A percentile compares a stretch with the other conserved stretches of the same genome.
Conservation (phyloP, 108 stramenopile genomes). For the Nitzschia palea region DNA sequence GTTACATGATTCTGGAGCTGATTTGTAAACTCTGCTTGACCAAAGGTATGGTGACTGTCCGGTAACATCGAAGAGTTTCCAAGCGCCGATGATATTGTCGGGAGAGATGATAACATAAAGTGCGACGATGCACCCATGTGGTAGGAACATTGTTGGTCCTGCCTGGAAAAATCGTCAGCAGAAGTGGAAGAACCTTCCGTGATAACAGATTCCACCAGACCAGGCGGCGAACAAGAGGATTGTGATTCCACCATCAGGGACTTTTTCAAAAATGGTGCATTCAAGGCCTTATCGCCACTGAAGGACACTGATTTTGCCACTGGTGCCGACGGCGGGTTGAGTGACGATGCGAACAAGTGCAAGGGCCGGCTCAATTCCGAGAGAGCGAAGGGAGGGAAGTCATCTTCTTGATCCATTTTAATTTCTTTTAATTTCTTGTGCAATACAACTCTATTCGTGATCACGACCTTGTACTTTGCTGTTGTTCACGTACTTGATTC, state of each 20-base stretch:
- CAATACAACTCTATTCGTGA: no score
- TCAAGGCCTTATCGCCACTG: no score
- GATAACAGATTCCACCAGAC: slow-evolving; percentile 23
- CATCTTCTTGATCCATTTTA: slow-evolving; percentile 1
- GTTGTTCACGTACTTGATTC: no score
- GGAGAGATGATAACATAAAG: slow-evolving; percentile 3
- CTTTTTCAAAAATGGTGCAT: no score
- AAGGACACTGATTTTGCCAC: no score
- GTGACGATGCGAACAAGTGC: neutral
- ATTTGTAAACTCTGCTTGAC: neutral
- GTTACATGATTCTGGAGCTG: neutral
- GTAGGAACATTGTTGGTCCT: neutral
- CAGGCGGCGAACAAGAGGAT: slow-evolving; percentile 12
- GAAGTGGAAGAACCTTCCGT: slow-evolving; percentile 21
- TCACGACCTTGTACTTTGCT: no score
- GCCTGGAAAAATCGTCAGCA: neutral
- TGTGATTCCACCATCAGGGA: neutral
- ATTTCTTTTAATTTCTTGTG: no score
- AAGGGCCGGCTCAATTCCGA: neutral
- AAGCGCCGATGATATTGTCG: slow-evolving; percentile 11
- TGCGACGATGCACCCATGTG: slow-evolving; percentile 1
- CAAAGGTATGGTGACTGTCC: slow-evolving; percentile 1
- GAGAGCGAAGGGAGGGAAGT: neutral
- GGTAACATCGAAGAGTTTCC: slow-evolving; percentile 15
- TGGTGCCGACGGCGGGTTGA: no score